A percentile compares a stretch with the other conserved stretches of the same genome.
phyloP scores from a whole-genome alignment of 1,139 yeast species.

The Magnusiomyces magnusii region DNA sequence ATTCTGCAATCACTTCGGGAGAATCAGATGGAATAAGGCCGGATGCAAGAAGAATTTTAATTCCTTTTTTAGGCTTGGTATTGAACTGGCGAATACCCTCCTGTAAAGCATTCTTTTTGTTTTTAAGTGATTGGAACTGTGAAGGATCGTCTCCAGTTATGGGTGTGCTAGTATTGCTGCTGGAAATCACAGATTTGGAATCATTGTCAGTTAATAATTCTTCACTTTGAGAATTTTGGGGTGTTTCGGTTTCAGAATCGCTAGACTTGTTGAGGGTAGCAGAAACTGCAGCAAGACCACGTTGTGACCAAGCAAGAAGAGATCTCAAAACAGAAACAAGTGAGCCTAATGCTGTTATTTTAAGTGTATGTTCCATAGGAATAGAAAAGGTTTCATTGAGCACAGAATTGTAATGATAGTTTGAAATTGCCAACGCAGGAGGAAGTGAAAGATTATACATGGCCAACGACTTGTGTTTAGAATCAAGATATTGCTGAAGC shows the following conservation, averaged over 20 bases:
- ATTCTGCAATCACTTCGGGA: slow-evolving; percentile 65
- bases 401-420: slow-evolving; percentile 48
- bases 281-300: slow-evolving; percentile 42
- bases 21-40: slow-evolving; percentile 55
- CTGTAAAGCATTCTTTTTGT: slow-evolving; percentile 69
- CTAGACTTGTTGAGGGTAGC: slow-evolving; percentile 10
- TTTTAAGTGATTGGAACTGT: slow-evolving; percentile 80
- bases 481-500: slow-evolving; percentile 56
- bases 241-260: slow-evolving; percentile 6
- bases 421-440: slow-evolving; percentile 68
- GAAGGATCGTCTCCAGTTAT: slow-evolving; percentile 54
- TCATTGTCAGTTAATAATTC: slow-evolving; percentile 16
- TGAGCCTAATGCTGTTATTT: slow-evolving; percentile 72
- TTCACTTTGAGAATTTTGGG: slow-evolving; percentile 10
- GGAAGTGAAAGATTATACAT: slow-evolving; percentile 67
- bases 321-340: slow-evolving; percentile 79
- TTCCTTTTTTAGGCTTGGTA: slow-evolving; percentile 75
- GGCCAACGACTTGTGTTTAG: slow-evolving; percentile 52
- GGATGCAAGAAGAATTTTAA: slow-evolving; percentile 50
- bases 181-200: slow-evolving; percentile 13
- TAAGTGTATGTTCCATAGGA: slow-evolving; percentile 62
- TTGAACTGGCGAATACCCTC: slow-evolving; percentile 34
- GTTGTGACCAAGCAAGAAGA: slow-evolving; percentile 81
- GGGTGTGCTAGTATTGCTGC: slow-evolving; percentile 16
- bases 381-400: slow-evolving; percentile 29